Evolutionary conservation across 768 basidiomycete genomes (phyloP).

Genomic region (Leccinum pellstonianum): DNA sequence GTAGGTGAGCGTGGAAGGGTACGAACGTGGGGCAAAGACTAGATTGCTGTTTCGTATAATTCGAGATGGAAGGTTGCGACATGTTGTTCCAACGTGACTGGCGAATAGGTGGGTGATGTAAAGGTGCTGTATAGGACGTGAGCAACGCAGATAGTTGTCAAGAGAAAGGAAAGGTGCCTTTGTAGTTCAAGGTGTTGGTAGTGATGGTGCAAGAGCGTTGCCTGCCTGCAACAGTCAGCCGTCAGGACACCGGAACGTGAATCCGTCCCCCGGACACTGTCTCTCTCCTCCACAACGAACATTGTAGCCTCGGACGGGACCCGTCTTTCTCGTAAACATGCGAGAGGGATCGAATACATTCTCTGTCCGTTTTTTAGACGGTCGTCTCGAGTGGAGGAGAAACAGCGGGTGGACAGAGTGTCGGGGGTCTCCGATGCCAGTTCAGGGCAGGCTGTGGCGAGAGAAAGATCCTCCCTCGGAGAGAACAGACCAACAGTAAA

Average conservation of each 20-base stretch:
- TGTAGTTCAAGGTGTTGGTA: conserved; percentile 4
- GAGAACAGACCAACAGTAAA: conserved; percentile 7
- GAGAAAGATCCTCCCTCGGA: conserved; percentile 5
- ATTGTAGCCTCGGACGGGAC: neutral
- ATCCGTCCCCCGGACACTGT: conserved; percentile 20
- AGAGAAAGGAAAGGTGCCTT: conserved; percentile 4
- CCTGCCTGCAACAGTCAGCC: neutral
- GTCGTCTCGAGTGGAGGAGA: neutral
- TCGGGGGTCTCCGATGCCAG: conserved; percentile 15
- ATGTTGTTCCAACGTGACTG: conserved; percentile 84
- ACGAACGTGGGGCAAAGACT: conserved; percentile 92
- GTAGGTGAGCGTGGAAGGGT: conserved; percentile 18
- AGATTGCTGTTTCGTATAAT: conserved; percentile 75
- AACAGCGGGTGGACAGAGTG: conserved; percentile 18
- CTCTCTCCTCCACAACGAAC: neutral
- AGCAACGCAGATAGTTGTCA: neutral
- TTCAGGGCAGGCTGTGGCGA: conserved; percentile 31
- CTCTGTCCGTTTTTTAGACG: too few species aligned
- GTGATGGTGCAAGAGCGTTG: conserved; percentile 17
- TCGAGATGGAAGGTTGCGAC: conserved; percentile 72
- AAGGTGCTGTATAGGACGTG: conserved; percentile 5
- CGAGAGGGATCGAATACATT: neutral
- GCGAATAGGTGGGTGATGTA: conserved; percentile 1
- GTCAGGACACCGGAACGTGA: conserved; percentile 1
- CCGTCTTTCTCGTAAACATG: neutral